Percentiles rank a stretch among this genome's conserved stretches.
phyloP scores from a whole-genome alignment of 495 filamentous ascomycete genomes.

The Hypoxylon subgilvum region DNA sequence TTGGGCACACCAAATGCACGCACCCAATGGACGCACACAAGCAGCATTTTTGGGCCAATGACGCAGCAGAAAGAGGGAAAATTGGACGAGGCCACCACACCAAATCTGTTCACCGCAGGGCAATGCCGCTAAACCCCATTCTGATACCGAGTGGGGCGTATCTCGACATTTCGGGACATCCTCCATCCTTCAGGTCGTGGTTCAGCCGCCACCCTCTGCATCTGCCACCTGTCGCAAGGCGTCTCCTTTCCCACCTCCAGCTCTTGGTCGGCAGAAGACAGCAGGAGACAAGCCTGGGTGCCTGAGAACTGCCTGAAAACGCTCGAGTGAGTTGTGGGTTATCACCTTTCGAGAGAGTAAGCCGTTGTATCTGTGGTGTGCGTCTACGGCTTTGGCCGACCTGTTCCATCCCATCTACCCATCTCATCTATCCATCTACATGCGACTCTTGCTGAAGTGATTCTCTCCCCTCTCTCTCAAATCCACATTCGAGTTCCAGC shows the following conservation, averaged over 20 bases:
- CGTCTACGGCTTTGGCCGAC: slow-evolving; percentile 3
- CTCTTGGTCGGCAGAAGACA: slow-evolving; percentile 11
- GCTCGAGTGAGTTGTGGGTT: slow-evolving; percentile 25
- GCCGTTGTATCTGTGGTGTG: too few species aligned
- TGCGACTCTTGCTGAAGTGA: slow-evolving; percentile 31
- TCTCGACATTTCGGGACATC: slow-evolving; percentile 32
- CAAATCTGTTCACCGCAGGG: slow-evolving; percentile 35
- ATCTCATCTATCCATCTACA: slow-evolving; percentile 1
- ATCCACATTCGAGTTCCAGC: neutral
- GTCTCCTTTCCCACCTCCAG: slow-evolving; percentile 15
- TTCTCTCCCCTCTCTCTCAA: neutral
- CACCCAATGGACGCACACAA: neutral
- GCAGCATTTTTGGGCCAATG: slow-evolving; percentile 21
- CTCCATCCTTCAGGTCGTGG: slow-evolving; percentile 28
- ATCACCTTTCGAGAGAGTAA: slow-evolving; percentile 11
- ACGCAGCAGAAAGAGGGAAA: slow-evolving; percentile 1
- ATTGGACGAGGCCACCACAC: slow-evolving; percentile 20
- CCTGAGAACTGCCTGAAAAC: slow-evolving; percentile 10
- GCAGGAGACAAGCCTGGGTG: neutral
- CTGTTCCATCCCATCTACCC: too few species aligned
- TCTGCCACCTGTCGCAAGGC: slow-evolving; percentile 12
- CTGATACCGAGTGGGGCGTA: slow-evolving; percentile 36
- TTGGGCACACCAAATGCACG: neutral
- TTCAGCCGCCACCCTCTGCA: slow-evolving; percentile 32
- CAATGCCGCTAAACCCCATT: slow-evolving; percentile 38